phyloP scores from a whole-genome alignment of 1,284 basidiomycete genomes.

The Tylopilus sp. region DNA sequence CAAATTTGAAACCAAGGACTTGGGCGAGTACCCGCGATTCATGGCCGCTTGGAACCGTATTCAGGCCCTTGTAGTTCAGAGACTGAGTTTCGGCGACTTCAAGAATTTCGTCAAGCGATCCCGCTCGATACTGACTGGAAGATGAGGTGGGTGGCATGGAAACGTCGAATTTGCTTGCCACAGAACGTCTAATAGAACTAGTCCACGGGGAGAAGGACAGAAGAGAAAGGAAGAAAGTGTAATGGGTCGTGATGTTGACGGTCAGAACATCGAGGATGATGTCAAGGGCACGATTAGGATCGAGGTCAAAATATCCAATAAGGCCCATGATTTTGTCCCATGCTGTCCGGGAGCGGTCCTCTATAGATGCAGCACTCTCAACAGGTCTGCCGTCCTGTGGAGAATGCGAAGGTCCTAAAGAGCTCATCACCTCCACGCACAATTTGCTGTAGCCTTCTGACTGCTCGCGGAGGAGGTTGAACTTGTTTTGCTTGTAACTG shows the following conservation, averaged over 20 bases:
- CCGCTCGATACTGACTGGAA: slow-evolving; percentile 51
- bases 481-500: slow-evolving; percentile 98
- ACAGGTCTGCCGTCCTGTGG: slow-evolving; percentile 56
- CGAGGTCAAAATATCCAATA: slow-evolving; percentile 94
- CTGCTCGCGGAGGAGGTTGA: slow-evolving; percentile 95
- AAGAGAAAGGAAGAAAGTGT: slow-evolving; percentile 89
- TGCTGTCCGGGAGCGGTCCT: slow-evolving; percentile 68
- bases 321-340: slow-evolving; percentile 87
- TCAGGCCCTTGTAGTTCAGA: slow-evolving; percentile 10
- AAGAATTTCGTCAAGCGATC: slow-evolving; percentile 66
- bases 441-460: slow-evolving; percentile 97
- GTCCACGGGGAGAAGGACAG: slow-evolving; percentile 84
- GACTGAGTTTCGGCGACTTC: slow-evolving; percentile 45
- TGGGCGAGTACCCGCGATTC: slow-evolving; percentile 77
- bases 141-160: slow-evolving; percentile 41
- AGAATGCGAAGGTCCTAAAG: slow-evolving; percentile 72
- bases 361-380: slow-evolving; percentile 56
- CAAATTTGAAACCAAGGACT: slow-evolving; percentile 95
- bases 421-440: slow-evolving; percentile 79
- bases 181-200: slow-evolving; percentile 41
- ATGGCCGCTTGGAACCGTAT: slow-evolving; percentile 18
- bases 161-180: slow-evolving; percentile 28
- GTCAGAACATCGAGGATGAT: slow-evolving; percentile 91
- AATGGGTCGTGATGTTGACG: slow-evolving; percentile 78
- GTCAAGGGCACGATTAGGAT: slow-evolving; percentile 92